These are phyloP conservation scores for Wickerhamiella sorbophila DNA, from an alignment of 805 yeast species.

Conservation along the genomic window DNA sequence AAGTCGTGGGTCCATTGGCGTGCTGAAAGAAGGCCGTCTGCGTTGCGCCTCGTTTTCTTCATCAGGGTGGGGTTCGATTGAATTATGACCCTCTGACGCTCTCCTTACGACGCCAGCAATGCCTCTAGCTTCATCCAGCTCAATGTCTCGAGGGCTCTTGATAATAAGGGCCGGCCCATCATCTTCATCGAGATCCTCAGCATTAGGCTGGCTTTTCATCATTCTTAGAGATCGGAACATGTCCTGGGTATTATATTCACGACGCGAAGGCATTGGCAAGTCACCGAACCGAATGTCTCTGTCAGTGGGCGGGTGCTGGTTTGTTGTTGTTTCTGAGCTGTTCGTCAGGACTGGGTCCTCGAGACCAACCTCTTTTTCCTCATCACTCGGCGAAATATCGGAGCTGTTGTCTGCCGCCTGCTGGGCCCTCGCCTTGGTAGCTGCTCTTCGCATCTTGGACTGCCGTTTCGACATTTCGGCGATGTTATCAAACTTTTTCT, in stretches of 20 bases:
- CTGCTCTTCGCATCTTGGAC: conserved; percentile 68
- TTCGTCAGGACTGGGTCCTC: background rate
- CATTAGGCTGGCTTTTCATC: conserved; percentile 33
- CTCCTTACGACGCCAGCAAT: conserved; percentile 5
- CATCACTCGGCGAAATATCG: background rate
- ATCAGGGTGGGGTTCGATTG: background rate
- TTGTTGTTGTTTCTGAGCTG: background rate
- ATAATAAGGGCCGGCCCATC: conserved; percentile 72
- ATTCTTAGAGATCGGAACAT: conserved; percentile 72
- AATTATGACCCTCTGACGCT: background rate
- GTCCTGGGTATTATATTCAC: conserved; percentile 52
- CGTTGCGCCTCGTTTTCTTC: background rate
- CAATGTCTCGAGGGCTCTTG: conserved; percentile 64
- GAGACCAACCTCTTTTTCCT: conserved; percentile 2
- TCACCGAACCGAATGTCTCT: conserved; percentile 42
- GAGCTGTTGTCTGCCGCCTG: conserved; percentile 25
- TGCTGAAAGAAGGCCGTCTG: background rate
- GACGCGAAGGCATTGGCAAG: conserved; percentile 35
- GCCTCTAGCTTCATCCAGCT: conserved; percentile 20
- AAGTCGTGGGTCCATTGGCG: no score
- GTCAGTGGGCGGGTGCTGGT: conserved; percentile 3
- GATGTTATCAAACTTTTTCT: conserved; percentile 71
- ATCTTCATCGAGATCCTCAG: conserved; percentile 28
- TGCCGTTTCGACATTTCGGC: conserved; percentile 62
- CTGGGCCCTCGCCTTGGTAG: conserved; percentile 29